Base-by-base conservation (phyloP, 345 rosid species). In the Brassica incana region DNA sequence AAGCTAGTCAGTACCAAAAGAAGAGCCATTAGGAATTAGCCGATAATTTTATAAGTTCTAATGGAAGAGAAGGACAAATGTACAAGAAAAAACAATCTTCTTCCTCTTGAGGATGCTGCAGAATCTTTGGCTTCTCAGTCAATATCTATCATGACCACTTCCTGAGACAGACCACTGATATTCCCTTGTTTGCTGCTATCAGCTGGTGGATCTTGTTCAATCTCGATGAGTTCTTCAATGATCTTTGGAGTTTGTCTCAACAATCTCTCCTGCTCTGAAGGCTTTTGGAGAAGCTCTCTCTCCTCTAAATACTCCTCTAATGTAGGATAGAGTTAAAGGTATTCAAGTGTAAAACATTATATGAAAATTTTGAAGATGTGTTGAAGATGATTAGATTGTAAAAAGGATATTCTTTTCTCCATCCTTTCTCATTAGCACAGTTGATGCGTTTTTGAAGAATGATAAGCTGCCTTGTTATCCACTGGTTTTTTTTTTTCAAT, bases 381-480 rank as follows among this genome's bases (percentile, higher is more conserved):
- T 45, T 18, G 8, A 64, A 11, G 36, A 65, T 5, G 20, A 67
- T 67, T 43, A n/a, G 23, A 74, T 69, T 62, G 8, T 10, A 7
- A 64, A 36, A 81, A 45, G 84, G 84, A 76, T 81, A 81, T 77
- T 81, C 81, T 67, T 40, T 62, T 73, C 81, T 81, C 78, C 75
- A 61, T 38, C 84, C 81, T 77, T 81, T 81, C 68, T 77, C 81
- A 18, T 67, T 77, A 35, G 81, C 81, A 68, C 4, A 36, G 78
- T 54, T 67, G 65, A 82, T 82, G 56, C 78, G 81, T 14, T n/a
- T 82, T 66, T 77, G 81, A 25, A 82, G 81, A 72, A 73, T 5
- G 9, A 0, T 50, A 11, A 82, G 78, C 81, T 77, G 72, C 58
- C 84, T 77, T 40, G 67, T 54, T 62, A 82, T 82, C 84, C 84